A percentile compares a stretch with the other conserved stretches of the same genome.
Evolutionary conservation across 805 yeast species (phyloP).

Genomic region (Hanseniaspora clermontiae): DNA sequence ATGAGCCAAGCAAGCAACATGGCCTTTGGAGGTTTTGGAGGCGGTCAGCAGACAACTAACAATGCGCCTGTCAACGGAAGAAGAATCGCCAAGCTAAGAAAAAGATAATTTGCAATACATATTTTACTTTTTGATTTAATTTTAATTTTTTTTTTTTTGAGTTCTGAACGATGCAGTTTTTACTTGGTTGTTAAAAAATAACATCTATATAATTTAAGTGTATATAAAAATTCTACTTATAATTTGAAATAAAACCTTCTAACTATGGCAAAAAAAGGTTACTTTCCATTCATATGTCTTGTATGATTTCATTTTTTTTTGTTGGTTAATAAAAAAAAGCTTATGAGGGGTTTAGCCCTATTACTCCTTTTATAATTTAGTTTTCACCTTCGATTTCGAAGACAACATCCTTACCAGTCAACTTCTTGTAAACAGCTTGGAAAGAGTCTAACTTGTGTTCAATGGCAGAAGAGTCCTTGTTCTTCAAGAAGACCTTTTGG

Average conservation of each 20-base stretch:
- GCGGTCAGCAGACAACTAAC: neutral
- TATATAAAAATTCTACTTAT: slow-evolving; percentile 4
- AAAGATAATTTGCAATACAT: neutral
- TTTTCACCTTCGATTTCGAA: slow-evolving; percentile 70
- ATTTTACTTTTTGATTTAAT: neutral
- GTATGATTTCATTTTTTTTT: neutral
- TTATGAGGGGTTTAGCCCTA: too few relatives aligned
- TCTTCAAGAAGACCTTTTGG: slow-evolving; percentile 94
- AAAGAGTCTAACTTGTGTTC: slow-evolving; percentile 98
- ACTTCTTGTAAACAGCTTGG: slow-evolving; percentile 96
- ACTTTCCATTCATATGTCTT: neutral
- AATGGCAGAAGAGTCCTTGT: slow-evolving; percentile 91
- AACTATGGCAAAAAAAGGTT: neutral
- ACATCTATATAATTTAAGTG: slow-evolving; percentile 11
- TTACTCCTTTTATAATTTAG: slow-evolving; percentile 18
- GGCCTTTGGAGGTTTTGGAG: slow-evolving; percentile 13
- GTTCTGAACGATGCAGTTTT: slow-evolving; percentile 1
- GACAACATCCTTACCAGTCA: slow-evolving; percentile 98
- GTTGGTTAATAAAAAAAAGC: neutral
- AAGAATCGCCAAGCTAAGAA: slow-evolving; percentile 12
- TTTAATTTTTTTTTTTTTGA: neutral
- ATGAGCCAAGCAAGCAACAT: slow-evolving; percentile 4
- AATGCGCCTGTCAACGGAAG: slow-evolving; percentile 15
- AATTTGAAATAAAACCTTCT: neutral
- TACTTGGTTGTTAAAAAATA: neutral